A percentile compares a stretch with the other conserved stretches of the same genome.
phyloP scores from a whole-genome alignment of 805 yeast species.

The Spathaspora hagerdaliae region DNA sequence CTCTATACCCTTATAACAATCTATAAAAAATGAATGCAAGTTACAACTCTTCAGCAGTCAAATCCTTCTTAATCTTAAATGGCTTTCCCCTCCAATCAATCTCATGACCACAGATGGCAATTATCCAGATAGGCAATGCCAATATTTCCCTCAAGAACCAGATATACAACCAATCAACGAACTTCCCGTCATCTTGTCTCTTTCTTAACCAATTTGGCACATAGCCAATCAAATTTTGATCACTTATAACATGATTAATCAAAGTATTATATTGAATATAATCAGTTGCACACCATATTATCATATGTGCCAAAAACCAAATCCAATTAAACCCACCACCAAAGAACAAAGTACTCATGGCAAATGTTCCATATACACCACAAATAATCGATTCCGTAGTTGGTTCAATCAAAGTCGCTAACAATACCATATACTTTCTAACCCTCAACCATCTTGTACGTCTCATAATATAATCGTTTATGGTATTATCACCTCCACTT shows the following conservation, averaged over 20 bases:
- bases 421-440: conserved; percentile 79
- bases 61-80: conserved; percentile 66
- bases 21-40: no score
- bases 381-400: conserved; percentile 73
- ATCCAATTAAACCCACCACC: conserved; percentile 23
- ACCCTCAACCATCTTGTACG: conserved; percentile 84
- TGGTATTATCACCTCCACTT: conserved; percentile 34
- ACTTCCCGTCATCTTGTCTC: neutral
- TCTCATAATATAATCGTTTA: conserved; percentile 58
- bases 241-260: conserved; percentile 18
- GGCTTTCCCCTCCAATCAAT: conserved; percentile 80
- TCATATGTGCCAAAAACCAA: conserved; percentile 50
- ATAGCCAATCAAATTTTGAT: conserved; percentile 4
- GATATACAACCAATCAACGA: conserved; percentile 24
- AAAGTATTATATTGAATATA: conserved; percentile 52
- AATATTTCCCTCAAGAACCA: conserved; percentile 71
- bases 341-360: conserved; percentile 45
- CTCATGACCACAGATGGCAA: conserved; percentile 72
- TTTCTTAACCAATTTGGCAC: conserved; percentile 24
- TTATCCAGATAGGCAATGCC: conserved; percentile 82
- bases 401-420: conserved; percentile 83
- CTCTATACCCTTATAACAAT: no score
- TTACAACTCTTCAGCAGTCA: conserved; percentile 63
- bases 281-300: conserved; percentile 64
- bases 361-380: conserved; percentile 64